A percentile compares a stretch with the other conserved stretches of the same genome.
Conservation (phyloP, 768 basidiomycete species). For the Pseudohyphozyma bogoriensis region DNA sequence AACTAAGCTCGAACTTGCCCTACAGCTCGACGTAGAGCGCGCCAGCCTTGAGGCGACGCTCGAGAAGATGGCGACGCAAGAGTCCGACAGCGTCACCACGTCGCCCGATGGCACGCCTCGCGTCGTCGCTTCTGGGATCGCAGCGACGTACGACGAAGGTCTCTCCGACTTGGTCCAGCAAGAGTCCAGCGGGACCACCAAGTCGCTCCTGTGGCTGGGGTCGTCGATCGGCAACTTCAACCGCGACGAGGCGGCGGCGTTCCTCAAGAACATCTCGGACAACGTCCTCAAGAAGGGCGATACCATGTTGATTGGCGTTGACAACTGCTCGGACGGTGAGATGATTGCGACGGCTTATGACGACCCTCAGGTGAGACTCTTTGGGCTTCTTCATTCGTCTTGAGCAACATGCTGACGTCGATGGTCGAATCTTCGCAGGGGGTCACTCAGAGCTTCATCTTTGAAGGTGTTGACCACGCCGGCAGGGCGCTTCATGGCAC, state of each 20-base stretch:
- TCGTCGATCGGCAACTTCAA: constrained; percentile 85
- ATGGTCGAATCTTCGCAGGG: no score
- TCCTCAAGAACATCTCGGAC: constrained; percentile 49
- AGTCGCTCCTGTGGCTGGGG: constrained; percentile 68
- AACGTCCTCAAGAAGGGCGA: constrained; percentile 47
- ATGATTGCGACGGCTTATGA: constrained; percentile 79
- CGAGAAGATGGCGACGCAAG: constrained; percentile 45
- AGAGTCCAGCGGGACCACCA: not conserved
- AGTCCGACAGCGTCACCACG: constrained; percentile 27
- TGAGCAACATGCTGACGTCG: constrained; percentile 55
- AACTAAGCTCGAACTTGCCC: constrained; percentile 37
- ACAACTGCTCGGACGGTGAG: constrained; percentile 62
- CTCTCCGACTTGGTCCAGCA: constrained; percentile 59
- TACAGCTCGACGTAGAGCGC: constrained; percentile 70
- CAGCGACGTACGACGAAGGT: constrained; percentile 85
- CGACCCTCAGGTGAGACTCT: constrained; percentile 50
- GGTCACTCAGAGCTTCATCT: constrained; percentile 31
- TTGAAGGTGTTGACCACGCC: constrained; percentile 31
- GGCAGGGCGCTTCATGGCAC: constrained; percentile 14
- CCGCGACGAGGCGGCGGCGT: constrained; percentile 56
- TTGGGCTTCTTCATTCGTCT: no score
- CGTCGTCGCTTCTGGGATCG: constrained; percentile 69
- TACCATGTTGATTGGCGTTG: constrained; percentile 80
- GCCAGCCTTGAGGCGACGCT: constrained; percentile 75
- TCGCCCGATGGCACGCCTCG: constrained; percentile 50